Evolutionary conservation across 805 yeast genomes (phyloP).

Genomic region (Kazachstania psychrophila): DNA sequence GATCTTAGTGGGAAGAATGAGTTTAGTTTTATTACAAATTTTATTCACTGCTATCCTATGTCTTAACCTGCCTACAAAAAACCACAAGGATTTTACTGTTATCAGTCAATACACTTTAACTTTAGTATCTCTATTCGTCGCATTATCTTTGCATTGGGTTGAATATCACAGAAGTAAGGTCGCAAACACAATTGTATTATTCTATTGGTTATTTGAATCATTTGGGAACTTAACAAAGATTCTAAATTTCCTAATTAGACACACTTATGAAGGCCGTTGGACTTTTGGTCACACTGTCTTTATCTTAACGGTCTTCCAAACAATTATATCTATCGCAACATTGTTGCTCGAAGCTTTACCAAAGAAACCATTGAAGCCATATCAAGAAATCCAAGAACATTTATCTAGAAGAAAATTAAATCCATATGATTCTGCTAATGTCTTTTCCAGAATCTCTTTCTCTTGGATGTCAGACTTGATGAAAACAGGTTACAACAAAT

Average conservation of each 20-base stretch:
- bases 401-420: constrained; percentile 23
- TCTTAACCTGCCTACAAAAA: constrained; percentile 13
- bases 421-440: constrained; percentile 41
- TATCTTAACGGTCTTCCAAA: constrained; percentile 28
- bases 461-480: constrained; percentile 87
- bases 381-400: constrained; percentile 32
- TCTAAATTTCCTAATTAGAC: constrained; percentile 32
- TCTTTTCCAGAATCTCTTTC: constrained; percentile 71
- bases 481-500: constrained; percentile 60
- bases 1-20: constrained; percentile 30
- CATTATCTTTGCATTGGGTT: constrained; percentile 50
- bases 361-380: constrained; percentile 34
- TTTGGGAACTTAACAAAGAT: constrained; percentile 41
- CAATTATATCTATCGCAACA: constrained; percentile 26
- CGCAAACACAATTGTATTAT: constrained; percentile 58
- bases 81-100: constrained; percentile 13
- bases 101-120: constrained; percentile 22
- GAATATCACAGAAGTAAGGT: constrained; percentile 61
- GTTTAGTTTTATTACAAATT: constrained; percentile 28
- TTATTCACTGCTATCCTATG: constrained; percentile 22
- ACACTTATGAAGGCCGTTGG: constrained; percentile 23
- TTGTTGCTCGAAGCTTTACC: constrained; percentile 34
- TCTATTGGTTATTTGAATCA: constrained; percentile 62
- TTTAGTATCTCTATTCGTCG: constrained; percentile 38
- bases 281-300: constrained; percentile 21